Percentiles rank a stretch among this genome's conserved stretches.
phyloP scores from a whole-genome alignment of 108 stramenopile species.

The Aurantiochytrium sp. region DNA sequence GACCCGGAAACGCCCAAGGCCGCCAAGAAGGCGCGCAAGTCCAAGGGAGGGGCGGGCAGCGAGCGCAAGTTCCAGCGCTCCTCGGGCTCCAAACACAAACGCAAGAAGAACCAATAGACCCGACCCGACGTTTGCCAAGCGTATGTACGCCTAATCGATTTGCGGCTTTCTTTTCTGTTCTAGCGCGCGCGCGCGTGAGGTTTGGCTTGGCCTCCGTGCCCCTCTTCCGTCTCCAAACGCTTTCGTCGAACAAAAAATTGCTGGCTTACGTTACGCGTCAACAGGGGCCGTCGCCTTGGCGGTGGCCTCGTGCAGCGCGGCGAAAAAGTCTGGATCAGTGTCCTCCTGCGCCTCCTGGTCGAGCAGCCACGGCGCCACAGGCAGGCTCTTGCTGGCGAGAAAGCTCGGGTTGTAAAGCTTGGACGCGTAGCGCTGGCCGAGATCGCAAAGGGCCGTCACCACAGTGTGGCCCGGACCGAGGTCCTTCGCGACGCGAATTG shows the following conservation, averaged over 20 bases:
- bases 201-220: too few relatives aligned
- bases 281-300: neutral
- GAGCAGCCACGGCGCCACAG: conserved; percentile 14
- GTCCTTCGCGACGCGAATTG: conserved; percentile 50
- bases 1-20: neutral
- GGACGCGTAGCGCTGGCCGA: conserved; percentile 49
- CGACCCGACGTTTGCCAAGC: too few relatives aligned
- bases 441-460: conserved; percentile 66
- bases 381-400: conserved; percentile 47
- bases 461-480: conserved; percentile 56
- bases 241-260: too few relatives aligned
- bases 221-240: too few relatives aligned
- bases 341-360: neutral
- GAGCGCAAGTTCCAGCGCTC: conserved; percentile 19
- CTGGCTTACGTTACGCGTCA: neutral
- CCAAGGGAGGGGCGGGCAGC: neutral
- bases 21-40: conserved; percentile 23
- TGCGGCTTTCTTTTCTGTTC: too few relatives aligned
- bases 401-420: conserved; percentile 61
- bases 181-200: too few relatives aligned
- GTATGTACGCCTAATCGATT: too few relatives aligned
- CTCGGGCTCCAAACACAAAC: neutral
- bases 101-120: neutral
- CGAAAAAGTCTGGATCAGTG: neutral
- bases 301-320: neutral